A percentile compares a stretch with the other conserved stretches of the same genome.
Evolutionary conservation across 2,329 filamentous ascomycete genomes (phyloP).

Genomic region (Atkinsonella texensis): DNA sequence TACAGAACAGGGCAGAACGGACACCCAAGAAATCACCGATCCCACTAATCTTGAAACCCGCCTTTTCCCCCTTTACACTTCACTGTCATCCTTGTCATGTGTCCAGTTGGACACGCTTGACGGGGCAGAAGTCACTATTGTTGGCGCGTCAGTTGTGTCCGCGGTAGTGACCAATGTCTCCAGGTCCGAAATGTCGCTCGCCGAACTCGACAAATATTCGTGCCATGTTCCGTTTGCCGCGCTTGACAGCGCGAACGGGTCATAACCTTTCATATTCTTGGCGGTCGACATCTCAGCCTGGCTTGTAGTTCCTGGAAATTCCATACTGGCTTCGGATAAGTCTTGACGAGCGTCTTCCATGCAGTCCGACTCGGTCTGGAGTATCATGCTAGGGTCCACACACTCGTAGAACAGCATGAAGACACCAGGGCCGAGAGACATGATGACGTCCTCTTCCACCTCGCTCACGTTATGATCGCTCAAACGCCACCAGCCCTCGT

Average conservation of each 20-base stretch:
- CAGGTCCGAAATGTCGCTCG: constrained; percentile 2
- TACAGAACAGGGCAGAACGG: not conserved
- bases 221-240: not conserved
- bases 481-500: constrained; percentile 71
- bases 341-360: constrained; percentile 11
- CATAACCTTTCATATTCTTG: not conserved
- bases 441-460: constrained; percentile 60
- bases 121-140: not conserved
- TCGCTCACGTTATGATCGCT: constrained; percentile 77
- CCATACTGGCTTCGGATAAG: not conserved
- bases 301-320: not conserved
- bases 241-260: not conserved
- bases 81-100: constrained; percentile 1
- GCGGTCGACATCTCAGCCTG: not conserved
- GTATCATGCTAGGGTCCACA: constrained; percentile 40
- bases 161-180: constrained; percentile 1
- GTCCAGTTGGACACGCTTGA: constrained; percentile 4
- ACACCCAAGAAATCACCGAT: not conserved
- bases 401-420: constrained; percentile 98
- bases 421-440: constrained; percentile 61
- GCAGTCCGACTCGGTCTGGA: constrained; percentile 19
- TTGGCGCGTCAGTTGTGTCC: constrained; percentile 1
- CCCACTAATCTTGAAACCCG: not conserved
- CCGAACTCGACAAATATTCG: not conserved
- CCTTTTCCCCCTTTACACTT: not conserved